Evolutionary conservation across 768 basidiomycete species (phyloP), one percentile per base, ranked within the genome.

Genomic region (Mycena galopus): DNA sequence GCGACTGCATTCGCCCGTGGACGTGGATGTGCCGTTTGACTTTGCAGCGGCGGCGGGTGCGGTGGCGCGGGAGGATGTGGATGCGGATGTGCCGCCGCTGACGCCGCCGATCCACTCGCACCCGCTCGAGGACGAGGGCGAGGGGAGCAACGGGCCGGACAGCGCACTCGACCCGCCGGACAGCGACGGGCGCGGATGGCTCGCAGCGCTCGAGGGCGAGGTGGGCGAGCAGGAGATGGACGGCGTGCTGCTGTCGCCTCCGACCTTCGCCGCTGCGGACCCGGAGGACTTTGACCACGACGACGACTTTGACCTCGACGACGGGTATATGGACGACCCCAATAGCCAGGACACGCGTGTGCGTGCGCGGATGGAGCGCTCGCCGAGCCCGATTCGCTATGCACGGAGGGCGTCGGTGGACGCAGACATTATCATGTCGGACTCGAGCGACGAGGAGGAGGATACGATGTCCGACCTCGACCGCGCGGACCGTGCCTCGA

Each of bases 101-200:
- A 72, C 71, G 25, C 68, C 68, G 27, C 69, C 73, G 44, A 71
- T 75, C 5, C 74, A 75, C 53, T 75, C 74, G 55, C 74, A 75
- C 58, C 74, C 74, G 37, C 63, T 75, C 58, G 74, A 39, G 23
- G 70, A 69, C 57, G 74, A 74, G 60, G 27, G 65, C 42, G 73
- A 74, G 33, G 72, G 21, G 32, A 56, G 17, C 32, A 32, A 19
- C 62, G 62, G 51, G 23, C 57, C 50, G 39, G 69, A 75, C 29
- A 69, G 71, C 27, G 73, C 69, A 33, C 17, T 44, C 19, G 61
- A 19, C 10, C 23, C 50, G 50, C 50, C 50, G 50, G 23, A 35
- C 35, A 57, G 29, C 21, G 27, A 32, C 23, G 60, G 33, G 37
- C 27, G 30, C 44, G 65, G 39, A 35, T 72, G 74, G 70, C 74